Evolutionary conservation across 768 basidiomycete genomes (phyloP), one percentile per base, ranked within the genome.

Genomic region (Suillus discolor): DNA sequence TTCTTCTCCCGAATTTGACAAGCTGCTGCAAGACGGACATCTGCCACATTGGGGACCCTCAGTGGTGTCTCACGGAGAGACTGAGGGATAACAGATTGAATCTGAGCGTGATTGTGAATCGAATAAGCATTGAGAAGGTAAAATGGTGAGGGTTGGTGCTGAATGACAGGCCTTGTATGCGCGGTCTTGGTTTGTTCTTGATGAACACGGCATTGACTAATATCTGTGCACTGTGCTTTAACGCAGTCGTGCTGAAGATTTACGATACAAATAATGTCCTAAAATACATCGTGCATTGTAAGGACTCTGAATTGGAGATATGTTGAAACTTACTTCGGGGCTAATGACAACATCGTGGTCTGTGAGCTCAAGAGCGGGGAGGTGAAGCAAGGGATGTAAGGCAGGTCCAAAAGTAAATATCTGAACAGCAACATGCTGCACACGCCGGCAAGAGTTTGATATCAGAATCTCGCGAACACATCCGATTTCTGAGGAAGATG

Each of bases 231-330:
- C 49, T 34, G 16, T 16, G 62, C 38, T 28, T 63, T 28, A 8
- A 53, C 12, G 36, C 62, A 62, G 38, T 62, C 38, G 4, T 62
- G 62, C 13, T 62, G 62, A 12, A 62, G 4, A 16, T 63, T 55
- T 12, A 63, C 49, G 6, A 25, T 49, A 25, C 47, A 49, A 23
- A 49, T 12, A 3, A 47, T 47, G 25, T 51, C 49, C 49, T 49
- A 28, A 49, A 16, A 47, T 49, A 31, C 42, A 62, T 11, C 9
- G 18, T 4, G 18, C 42, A 38, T 9, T 20, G 28, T 28, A 61
- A 34, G 28, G 28, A 28, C 28, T 28, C 49, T 47, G 2, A 20
- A 23, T 28, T 47, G 62, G 51, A 62, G 49, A 20, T 7, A 6
- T 42, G 28, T 61, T 41, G 23, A 44, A 41, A 62, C 61, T 62